Percentiles rank a stretch among this genome's conserved stretches.
Conservation (phyloP, 805 yeast species). For the Starmerella vitae region DNA sequence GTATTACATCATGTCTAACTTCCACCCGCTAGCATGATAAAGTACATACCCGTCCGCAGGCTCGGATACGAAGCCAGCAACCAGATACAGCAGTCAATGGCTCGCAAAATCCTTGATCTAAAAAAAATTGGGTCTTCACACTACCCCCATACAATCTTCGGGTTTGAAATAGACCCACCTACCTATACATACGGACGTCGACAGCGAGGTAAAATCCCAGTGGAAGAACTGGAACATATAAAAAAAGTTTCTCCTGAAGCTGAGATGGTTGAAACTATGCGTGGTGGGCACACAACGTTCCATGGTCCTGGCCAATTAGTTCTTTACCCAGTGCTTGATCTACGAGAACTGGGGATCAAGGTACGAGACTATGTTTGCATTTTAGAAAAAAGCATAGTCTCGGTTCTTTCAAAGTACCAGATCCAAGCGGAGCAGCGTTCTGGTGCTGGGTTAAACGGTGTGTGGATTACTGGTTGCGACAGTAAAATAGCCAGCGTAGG, state of each 20-base stretch:
- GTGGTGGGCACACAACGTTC: constrained; percentile 95
- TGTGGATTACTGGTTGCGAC: constrained; percentile 49
- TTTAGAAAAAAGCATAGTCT: constrained; percentile 46
- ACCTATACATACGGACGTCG: constrained; percentile 80
- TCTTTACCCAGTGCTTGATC: constrained; percentile 64
- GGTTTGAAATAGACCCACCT: constrained; percentile 75
- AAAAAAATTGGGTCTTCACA: constrained; percentile 9
- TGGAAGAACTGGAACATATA: constrained; percentile 22
- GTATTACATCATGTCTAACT: neutral
- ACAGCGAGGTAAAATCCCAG: constrained; percentile 41
- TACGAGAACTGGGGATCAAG: constrained; percentile 45
- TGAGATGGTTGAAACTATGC: constrained; percentile 55
- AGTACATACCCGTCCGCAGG: constrained; percentile 15
- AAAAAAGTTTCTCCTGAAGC: constrained; percentile 26
- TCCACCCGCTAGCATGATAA: constrained; percentile 6
- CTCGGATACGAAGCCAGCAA: constrained; percentile 19
- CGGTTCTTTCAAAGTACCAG: constrained; percentile 31
- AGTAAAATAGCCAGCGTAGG: constrained; percentile 79
- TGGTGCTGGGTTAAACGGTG: constrained; percentile 55
- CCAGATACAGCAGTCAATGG: constrained; percentile 14
- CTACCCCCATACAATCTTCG: constrained; percentile 51
- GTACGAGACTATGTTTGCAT: constrained; percentile 53
- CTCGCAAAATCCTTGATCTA: constrained; percentile 17
- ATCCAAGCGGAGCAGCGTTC: constrained; percentile 41
- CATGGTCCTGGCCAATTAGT: constrained; percentile 95